Evolutionary conservation across 2,329 filamentous ascomycete species (phyloP).

Genomic region (Zymoseptoria ardabiliae): DNA sequence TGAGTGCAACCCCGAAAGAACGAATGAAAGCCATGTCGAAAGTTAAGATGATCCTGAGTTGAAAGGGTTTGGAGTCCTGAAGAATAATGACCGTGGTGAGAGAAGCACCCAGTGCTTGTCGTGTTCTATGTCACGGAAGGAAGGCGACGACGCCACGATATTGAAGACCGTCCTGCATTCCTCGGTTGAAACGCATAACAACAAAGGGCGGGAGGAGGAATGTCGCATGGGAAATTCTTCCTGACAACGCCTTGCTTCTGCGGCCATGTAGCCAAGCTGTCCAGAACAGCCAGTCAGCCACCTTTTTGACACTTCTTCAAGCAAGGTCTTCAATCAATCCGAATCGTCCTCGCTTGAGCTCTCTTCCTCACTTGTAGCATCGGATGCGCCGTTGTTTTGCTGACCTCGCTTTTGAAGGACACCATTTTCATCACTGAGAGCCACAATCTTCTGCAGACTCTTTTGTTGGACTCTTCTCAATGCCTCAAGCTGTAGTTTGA

Average conservation of each 20-base stretch:
- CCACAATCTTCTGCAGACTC: constrained; percentile 39
- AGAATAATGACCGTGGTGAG: constrained; percentile 7
- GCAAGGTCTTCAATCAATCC: neutral
- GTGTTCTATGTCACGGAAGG: neutral
- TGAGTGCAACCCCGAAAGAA: constrained; percentile 12
- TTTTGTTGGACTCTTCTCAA: constrained; percentile 40
- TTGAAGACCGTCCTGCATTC: constrained; percentile 19
- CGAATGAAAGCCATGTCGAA: constrained; percentile 16
- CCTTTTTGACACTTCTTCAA: neutral
- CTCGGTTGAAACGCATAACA: constrained; percentile 23
- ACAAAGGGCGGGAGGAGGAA: constrained; percentile 21
- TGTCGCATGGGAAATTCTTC: constrained; percentile 7
- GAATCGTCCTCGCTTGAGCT: constrained; percentile 5
- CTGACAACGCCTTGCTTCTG: neutral
- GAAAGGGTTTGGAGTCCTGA: constrained; percentile 6
- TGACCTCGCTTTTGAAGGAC: constrained; percentile 29
- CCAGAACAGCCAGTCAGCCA: neutral
- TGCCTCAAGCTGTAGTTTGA: constrained; percentile 35
- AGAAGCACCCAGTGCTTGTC: constrained; percentile 14
- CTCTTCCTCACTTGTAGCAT: neutral
- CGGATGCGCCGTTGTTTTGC: constrained; percentile 9
- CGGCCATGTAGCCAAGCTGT: neutral
- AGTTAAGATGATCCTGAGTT: constrained; percentile 1
- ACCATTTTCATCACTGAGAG: constrained; percentile 36
- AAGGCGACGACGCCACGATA: constrained; percentile 1